phyloP scores from a whole-genome alignment of 208 protist genomes.

The Leishmania tarentolae region DNA sequence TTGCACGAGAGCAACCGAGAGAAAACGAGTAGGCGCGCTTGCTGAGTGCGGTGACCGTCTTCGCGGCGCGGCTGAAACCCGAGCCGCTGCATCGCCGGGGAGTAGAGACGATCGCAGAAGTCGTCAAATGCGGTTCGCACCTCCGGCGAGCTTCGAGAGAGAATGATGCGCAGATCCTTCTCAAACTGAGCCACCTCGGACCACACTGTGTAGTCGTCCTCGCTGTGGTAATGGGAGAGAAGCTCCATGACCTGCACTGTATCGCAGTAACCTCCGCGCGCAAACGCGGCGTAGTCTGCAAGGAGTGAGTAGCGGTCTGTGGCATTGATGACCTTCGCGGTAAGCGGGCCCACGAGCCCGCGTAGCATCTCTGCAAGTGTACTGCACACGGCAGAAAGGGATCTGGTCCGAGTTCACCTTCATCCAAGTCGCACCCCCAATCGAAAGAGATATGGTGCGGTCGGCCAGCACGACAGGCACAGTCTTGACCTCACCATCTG shows the following conservation, averaged over 20 bases:
- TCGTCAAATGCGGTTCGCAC: conserved; percentile 45
- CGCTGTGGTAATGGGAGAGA: conserved; percentile 32
- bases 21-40: conserved; percentile 55
- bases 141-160: conserved; percentile 33
- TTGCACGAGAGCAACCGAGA: conserved; percentile 39
- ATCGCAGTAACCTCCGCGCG: conserved; percentile 56
- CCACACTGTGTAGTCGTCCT: conserved; percentile 43
- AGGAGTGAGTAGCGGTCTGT: conserved; percentile 74
- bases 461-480: conserved; percentile 24
- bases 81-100: conserved; percentile 35
- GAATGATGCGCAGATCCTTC: conserved; percentile 45
- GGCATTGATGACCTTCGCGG: conserved; percentile 41
- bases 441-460: conserved; percentile 17
- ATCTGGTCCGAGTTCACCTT: conserved; percentile 77
- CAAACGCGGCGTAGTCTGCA: conserved; percentile 73
- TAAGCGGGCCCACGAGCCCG: conserved; percentile 44
- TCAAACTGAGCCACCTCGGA: conserved; percentile 51
- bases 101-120: conserved; percentile 64
- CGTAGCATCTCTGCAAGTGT: conserved; percentile 50
- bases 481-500: conserved; percentile 14
- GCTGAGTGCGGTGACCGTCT: conserved; percentile 44
- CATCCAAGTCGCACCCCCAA: conserved; percentile 43
- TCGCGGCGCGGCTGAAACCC: conserved; percentile 22
- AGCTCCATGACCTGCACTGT: conserved; percentile 48
- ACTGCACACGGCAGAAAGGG: conserved; percentile 80